A percentile compares a stretch with the other conserved stretches of the same genome.
Evolutionary conservation across 805 yeast species (phyloP).

Genomic region (Pichia californica): DNA sequence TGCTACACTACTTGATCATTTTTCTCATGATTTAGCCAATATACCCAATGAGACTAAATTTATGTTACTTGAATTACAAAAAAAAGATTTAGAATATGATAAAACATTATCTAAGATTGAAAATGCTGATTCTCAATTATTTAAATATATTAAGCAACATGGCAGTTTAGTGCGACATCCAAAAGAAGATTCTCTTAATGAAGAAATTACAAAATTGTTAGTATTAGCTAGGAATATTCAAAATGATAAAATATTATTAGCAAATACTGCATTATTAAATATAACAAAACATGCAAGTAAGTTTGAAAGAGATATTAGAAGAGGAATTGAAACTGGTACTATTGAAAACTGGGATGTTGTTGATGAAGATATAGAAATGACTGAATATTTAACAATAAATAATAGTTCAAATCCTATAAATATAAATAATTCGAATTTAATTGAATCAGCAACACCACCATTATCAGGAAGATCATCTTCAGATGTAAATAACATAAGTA

Average conservation of each 20-base stretch:
- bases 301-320: constrained; percentile 69
- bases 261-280: constrained; percentile 77
- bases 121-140: constrained; percentile 72
- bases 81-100: constrained; percentile 57
- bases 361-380: constrained; percentile 33
- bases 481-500: neutral
- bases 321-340: constrained; percentile 75
- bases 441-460: neutral
- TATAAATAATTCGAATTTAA: neutral
- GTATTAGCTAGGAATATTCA: constrained; percentile 55
- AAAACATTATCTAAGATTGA: constrained; percentile 62
- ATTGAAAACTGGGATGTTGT: constrained; percentile 34
- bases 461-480: neutral
- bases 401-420: neutral
- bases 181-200: constrained; percentile 61
- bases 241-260: constrained; percentile 67
- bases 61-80: constrained; percentile 69
- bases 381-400: neutral
- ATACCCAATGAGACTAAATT: constrained; percentile 83
- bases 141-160: constrained; percentile 72
- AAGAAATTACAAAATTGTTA: constrained; percentile 65
- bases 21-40: constrained; percentile 58
- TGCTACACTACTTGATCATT: constrained; percentile 72
- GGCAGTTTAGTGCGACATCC: constrained; percentile 80
- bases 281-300: constrained; percentile 68